Base-by-base conservation (phyloP, 2,329 filamentous ascomycete genomes). In the Calonectria pseudoreteaudii region DNA sequence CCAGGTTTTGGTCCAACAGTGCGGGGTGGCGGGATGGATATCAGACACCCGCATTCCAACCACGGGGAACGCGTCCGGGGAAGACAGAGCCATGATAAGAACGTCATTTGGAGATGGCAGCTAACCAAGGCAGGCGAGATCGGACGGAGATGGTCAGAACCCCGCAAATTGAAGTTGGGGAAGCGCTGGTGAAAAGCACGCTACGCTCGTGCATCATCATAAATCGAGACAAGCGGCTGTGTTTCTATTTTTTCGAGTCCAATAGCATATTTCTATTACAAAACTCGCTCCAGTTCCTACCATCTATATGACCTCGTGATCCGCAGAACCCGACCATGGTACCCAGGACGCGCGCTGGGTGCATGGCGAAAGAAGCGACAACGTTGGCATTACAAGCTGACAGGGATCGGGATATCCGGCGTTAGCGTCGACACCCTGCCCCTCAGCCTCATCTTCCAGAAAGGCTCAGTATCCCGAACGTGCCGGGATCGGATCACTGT, bases 221-320 rank as follows among this genome's bases (percentile, higher is more conserved):
- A 23, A 62, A 62, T 62, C 34, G 14, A 62, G 56, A 62, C 56
- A 62, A 62, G 56, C 56, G 56, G n/a, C 36, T 13, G 56, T 36
- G 14, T 30, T 62, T 62, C 36, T 26, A 41, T 16, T 16, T 41
- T 9, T 7, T 28, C 26, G 36, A 62, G 56, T 18, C 56, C 56
- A 62, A 62, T 62, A 41, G 56, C 23, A 41, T 28, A 41, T 62
- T 62, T 62, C 56, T 62, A 62, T 62, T 62, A 62, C 56, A 62
- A 62, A 62, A 62, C 56, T 62, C 23, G 36, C 56, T 62, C 36
- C 56, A 62, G 56, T 30, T 62, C 56, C 36, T 26, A n/a, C 23
- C 56, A 41, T 41, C 56, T 62, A 28, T 62, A 41, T 62, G 41
- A 28, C 36, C 34, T n/a, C 56, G 34, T 62, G 34, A 26, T 10